phyloP scores from a whole-genome alignment of 768 basidiomycete species.

The Ramaria rubella region DNA sequence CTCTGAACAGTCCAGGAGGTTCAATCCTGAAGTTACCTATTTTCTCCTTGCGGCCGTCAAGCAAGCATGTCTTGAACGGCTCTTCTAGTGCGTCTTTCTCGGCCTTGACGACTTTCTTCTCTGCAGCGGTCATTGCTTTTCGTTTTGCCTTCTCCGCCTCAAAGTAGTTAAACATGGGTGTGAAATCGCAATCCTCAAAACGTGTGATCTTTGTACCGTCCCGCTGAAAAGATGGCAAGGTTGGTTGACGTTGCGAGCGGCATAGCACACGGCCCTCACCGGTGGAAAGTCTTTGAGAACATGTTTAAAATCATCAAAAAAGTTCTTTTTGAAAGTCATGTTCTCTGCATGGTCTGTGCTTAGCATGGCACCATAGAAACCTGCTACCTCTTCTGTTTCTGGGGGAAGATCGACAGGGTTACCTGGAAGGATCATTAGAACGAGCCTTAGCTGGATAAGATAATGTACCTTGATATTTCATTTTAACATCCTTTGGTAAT shows the following conservation, averaged over 20 bases:
- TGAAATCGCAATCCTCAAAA: slow-evolving; percentile 86
- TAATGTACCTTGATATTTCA: slow-evolving; percentile 86
- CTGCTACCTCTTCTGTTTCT: slow-evolving; percentile 92
- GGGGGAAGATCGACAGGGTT: slow-evolving; percentile 70
- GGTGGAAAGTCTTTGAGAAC: slow-evolving; percentile 78
- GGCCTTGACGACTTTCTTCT: slow-evolving; percentile 90
- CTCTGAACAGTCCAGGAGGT: slow-evolving; percentile 96
- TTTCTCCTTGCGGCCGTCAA: slow-evolving; percentile 97
- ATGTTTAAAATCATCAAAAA: slow-evolving; percentile 84
- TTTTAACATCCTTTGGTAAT: slow-evolving; percentile 75
- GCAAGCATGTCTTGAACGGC: slow-evolving; percentile 54
- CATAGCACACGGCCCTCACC: slow-evolving; percentile 41
- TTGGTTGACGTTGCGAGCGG: background rate
- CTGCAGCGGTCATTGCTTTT: slow-evolving; percentile 74
- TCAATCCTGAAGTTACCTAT: slow-evolving; percentile 97
- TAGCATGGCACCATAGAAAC: slow-evolving; percentile 89
- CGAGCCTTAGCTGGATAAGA: slow-evolving; percentile 11
- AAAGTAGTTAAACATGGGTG: slow-evolving; percentile 89
- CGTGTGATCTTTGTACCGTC: slow-evolving; percentile 68
- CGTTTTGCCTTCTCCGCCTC: slow-evolving; percentile 91
- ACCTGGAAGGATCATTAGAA: slow-evolving; percentile 32
- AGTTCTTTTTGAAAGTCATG: slow-evolving; percentile 84
- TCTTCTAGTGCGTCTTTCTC: slow-evolving; percentile 77
- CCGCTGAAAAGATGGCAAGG: slow-evolving; percentile 34
- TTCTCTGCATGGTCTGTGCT: slow-evolving; percentile 92